Percentiles rank a stretch among this genome's conserved stretches.
Conservation (phyloP, 2,329 filamentous ascomycete genomes). For the Epichloe baconii region DNA sequence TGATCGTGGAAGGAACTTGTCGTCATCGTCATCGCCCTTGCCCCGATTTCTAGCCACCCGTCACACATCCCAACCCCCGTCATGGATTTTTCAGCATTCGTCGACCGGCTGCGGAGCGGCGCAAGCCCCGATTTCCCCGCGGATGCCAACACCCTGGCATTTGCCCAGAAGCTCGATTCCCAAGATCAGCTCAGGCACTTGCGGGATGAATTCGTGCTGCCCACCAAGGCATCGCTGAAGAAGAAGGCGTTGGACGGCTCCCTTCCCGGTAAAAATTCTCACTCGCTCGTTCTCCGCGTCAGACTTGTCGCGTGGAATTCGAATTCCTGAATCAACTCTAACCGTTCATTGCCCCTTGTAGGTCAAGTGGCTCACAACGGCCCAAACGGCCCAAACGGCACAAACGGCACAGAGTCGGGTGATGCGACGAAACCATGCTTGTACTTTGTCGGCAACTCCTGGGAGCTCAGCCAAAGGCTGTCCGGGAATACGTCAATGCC, state of each 20-base stretch:
- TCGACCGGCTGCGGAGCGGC: conserved; percentile 29
- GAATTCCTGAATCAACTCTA: too few relatives aligned
- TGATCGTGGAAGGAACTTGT: background rate
- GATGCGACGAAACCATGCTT: conserved; percentile 27
- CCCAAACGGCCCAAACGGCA: conserved; percentile 9
- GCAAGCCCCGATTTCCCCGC: conserved; percentile 31
- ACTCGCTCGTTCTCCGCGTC: background rate
- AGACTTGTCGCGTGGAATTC: background rate
- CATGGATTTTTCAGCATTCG: conserved; percentile 27
- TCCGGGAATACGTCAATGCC: conserved; percentile 50
- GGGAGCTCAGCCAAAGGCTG: conserved; percentile 64
- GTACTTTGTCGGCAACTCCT: conserved; percentile 90
- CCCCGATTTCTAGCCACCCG: too few relatives aligned
- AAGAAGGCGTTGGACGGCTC: conserved; percentile 42
- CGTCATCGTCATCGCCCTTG: background rate
- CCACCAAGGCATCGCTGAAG: conserved; percentile 58
- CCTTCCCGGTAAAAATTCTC: conserved; percentile 21
- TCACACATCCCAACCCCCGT: background rate
- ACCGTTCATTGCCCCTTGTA: background rate
- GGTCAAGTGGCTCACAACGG: conserved; percentile 6
- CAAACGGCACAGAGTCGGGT: conserved; percentile 14
- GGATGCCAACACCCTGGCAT: conserved; percentile 33
- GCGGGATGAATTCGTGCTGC: conserved; percentile 63
- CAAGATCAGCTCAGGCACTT: conserved; percentile 48
- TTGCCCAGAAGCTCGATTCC: conserved; percentile 40